Evolutionary conservation across 345 rosid species (phyloP), one percentile per base, ranked within the genome.

Genomic region (Bruguiera gymnorhiza): DNA sequence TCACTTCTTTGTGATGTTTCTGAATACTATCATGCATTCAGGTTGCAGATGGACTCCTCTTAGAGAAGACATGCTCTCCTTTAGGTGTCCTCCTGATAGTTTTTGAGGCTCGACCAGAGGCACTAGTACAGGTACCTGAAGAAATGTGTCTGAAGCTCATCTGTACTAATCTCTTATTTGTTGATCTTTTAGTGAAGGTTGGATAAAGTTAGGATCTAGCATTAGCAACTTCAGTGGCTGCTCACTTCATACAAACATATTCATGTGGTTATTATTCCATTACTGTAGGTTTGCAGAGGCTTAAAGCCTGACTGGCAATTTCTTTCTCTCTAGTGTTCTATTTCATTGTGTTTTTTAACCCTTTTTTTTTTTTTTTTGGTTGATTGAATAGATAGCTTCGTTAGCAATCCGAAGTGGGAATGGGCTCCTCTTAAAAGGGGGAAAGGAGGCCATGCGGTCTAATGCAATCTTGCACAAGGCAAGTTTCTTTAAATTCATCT

Each of bases 321-420:
- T 6, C 11, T 43, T 4, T 30, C 21, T 68, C 8, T 26, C 37
- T 36, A 1, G 11, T 31, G 46, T 59, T 37, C 6, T 57, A 32
- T 74, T 58, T 43, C 18, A 68, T 32, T 30, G 32, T 9, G 19
- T 32, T 24, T 15, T 79, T 39, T 69, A 6, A 32, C 39, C 13
- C 6, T 21, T 43, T 21, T 74, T 65, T 68, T 62, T 62, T 16
- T 65, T 52, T 52, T 29, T 70, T 51, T 6, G 3, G 7, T 36
- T 21, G 64, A 71, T 67, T 81, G 72, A 79, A 77, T 71, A 92
- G 98, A 92, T 92, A 39, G 96, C 98, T 79, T 87, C 98, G 31
- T 77, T 92, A 75, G 95, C 96, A n/a, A 85, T 92, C 67, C 89
- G 89, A 61, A 92, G 95, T 82, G 98, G 98, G 76, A 92, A 92